Evolutionary conservation across 208 protist species (phyloP).

Genomic region (Vickermania spadyakhi): DNA sequence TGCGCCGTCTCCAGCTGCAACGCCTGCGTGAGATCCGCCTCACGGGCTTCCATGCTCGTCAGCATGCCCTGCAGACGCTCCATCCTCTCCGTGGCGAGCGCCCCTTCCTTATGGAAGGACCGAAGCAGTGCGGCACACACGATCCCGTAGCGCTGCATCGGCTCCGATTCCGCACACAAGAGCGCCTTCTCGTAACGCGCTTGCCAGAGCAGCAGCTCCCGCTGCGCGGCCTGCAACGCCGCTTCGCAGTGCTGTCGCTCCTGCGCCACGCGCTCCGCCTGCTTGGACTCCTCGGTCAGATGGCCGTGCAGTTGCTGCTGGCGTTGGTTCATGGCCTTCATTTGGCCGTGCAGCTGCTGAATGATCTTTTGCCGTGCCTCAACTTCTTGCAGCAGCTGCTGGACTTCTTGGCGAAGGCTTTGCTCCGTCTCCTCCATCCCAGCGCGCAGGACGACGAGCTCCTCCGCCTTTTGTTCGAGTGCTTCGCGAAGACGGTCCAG

Average conservation of each 20-base stretch:
- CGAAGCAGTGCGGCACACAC: no score
- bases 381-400: slow-evolving; percentile 38
- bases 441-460: slow-evolving; percentile 39
- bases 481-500: slow-evolving; percentile 3
- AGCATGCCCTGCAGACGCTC: neutral
- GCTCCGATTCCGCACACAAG: neutral
- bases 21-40: neutral
- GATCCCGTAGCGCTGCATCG: no score
- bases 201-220: neutral
- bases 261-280: slow-evolving; percentile 14
- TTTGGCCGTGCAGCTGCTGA: slow-evolving; percentile 24
- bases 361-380: slow-evolving; percentile 40
- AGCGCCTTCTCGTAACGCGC: neutral
- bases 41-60: neutral
- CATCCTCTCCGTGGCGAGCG: no score
- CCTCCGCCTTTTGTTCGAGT: slow-evolving; percentile 37
- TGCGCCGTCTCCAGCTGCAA: neutral
- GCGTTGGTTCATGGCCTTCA: neutral
- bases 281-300: slow-evolving; percentile 27
- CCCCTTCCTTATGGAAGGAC: no score
- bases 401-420: slow-evolving; percentile 20
- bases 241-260: neutral
- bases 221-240: neutral
- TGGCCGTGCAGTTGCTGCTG: neutral
- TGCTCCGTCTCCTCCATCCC: slow-evolving; percentile 36